Evolutionary conservation across 202 grass and related monocot species (phyloP), one percentile per base, ranked within the genome.

Genomic region (Hordeum pubiflorum): DNA sequence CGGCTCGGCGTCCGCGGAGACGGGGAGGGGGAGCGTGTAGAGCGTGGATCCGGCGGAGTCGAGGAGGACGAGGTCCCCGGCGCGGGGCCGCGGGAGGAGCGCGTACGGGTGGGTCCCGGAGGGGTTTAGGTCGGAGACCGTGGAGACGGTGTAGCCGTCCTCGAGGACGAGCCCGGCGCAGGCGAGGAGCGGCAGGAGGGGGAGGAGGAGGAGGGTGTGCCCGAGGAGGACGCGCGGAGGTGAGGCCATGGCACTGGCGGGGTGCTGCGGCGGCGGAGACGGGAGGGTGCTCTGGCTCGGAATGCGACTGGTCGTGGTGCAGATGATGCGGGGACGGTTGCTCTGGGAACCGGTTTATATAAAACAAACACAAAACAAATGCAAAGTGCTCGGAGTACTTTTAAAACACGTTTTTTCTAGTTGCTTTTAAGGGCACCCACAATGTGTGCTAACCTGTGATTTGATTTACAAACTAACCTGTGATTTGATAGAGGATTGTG

Each of bases 61-160:
- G 81, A 87, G 81, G 71, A 90, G 77, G 77, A 87, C 15, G 65
- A 90, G 64, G 84, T 90, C 84, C 3, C 81, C 84, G 0, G 72
- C 36, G 27, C 23, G 81, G 13, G 72, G 58, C 57, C 81, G 77
- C 38, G 81, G 76, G 81, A 84, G 77, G 72, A 90, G 36, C 36
- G 64, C 63, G 77, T 84, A 90, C 17, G 81, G 89, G 65, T 84
- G 52, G 44, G 32, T 37, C 20, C 54, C 82, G n/a, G 41, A 4
- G 26, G 59, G 81, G 84, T 84, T 90, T 58, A 84, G 65, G 76
- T 90, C 81, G 26, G 72, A 72, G 58, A 36, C 73, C 1, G 84
- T 90, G 64, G 88, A 60, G 0, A 90, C 77, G 18, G 76, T n/a
- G 63, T 90, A 90, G 44, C 77, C 84, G 26, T 83, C 76, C 70